phyloP scores from a whole-genome alignment of 768 basidiomycete genomes.

The Stropharia rugosoannulata region DNA sequence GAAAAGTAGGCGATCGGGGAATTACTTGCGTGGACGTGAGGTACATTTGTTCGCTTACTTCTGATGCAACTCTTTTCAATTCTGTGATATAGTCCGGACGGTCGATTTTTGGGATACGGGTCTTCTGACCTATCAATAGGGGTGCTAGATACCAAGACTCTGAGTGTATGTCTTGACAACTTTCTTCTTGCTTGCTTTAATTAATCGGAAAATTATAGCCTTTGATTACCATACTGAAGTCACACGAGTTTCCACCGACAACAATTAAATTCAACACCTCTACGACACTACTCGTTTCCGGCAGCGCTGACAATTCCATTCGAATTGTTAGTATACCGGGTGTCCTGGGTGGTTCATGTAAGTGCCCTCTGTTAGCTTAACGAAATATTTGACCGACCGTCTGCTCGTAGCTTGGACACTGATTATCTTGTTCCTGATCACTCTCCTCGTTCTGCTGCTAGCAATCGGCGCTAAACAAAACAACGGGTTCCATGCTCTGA shows the following conservation, averaged over 20 bases:
- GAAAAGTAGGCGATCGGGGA: constrained; percentile 77
- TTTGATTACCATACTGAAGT: constrained; percentile 81
- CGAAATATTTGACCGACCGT: not conserved
- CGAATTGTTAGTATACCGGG: constrained; percentile 54
- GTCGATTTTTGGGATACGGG: constrained; percentile 81
- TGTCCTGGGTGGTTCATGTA: constrained; percentile 29
- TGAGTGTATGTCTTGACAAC: constrained; percentile 55
- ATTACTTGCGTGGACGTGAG: constrained; percentile 89
- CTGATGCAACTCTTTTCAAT: constrained; percentile 3
- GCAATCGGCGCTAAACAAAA: constrained; percentile 3
- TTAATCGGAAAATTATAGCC: constrained; percentile 50
- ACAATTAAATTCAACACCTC: constrained; percentile 85
- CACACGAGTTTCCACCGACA: constrained; percentile 94
- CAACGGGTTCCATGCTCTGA: not conserved
- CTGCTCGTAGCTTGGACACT: constrained; percentile 1
- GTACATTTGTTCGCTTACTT: constrained; percentile 33
- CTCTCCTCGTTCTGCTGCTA: constrained; percentile 2
- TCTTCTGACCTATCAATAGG: constrained; percentile 86
- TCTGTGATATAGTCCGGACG: constrained; percentile 59
- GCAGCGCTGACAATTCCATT: constrained; percentile 87
- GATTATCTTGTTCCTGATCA: constrained; percentile 3
- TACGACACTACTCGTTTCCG: constrained; percentile 79
- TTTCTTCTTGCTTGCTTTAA: not conserved
- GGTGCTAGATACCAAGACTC: constrained; percentile 73
- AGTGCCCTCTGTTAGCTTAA: not conserved